phyloP scores from a whole-genome alignment of 202 grass and related monocot genomes.

The Zoysia matrella region DNA sequence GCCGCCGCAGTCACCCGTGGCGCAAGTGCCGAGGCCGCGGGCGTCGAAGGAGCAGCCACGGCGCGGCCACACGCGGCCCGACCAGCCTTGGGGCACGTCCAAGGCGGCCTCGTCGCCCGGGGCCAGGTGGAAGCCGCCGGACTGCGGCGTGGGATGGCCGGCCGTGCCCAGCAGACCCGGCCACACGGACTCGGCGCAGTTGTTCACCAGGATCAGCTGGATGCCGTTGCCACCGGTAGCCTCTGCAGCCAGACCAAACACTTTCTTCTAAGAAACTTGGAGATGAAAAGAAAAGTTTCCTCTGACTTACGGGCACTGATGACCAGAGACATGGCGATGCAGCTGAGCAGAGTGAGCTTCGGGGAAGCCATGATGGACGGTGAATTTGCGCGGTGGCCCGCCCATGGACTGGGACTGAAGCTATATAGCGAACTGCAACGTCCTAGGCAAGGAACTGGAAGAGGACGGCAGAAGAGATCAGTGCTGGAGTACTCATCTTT shows the following conservation, averaged over 20 bases:
- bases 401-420: too few species aligned
- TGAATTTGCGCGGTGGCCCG: not conserved
- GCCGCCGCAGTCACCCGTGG: constrained; percentile 76
- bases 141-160: constrained; percentile 60
- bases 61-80: constrained; percentile 78
- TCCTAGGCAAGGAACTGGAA: too few species aligned
- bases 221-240: constrained; percentile 1
- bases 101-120: constrained; percentile 60
- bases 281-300: not conserved
- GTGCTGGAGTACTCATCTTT: not conserved
- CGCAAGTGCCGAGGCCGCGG: constrained; percentile 52
- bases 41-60: constrained; percentile 74
- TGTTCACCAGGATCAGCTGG: constrained; percentile 93
- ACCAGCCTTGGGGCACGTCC: constrained; percentile 71
- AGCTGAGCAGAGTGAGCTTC: constrained; percentile 28
- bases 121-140: constrained; percentile 78
- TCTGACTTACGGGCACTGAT: not conserved
- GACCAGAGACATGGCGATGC: constrained; percentile 26
- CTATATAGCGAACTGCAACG: not conserved
- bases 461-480: not conserved
- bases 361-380: constrained; percentile 32
- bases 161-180: constrained; percentile 65
- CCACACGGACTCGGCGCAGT: constrained; percentile 83
- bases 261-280: too few species aligned
- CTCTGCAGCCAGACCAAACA: not conserved